Conservation (phyloP, 2,329 filamentous ascomycete species). For the Fusarium concolor region DNA sequence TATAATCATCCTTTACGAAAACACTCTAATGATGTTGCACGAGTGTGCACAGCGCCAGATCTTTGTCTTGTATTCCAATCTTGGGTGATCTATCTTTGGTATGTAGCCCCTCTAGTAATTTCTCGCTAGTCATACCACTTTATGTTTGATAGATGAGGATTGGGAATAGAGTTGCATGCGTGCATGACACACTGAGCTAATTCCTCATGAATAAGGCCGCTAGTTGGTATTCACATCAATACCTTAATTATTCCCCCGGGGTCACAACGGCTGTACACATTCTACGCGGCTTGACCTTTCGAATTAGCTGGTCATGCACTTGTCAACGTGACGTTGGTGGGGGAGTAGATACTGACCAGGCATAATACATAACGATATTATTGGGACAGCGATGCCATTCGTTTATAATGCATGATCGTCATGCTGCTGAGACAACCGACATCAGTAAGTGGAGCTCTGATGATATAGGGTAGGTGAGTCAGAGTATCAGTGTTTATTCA, state of each 20-base stretch:
- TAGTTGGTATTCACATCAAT: neutral
- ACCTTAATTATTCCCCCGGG: too few relatives aligned
- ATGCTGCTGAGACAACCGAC: neutral
- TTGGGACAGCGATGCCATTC: neutral
- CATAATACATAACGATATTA: too few relatives aligned
- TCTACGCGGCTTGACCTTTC: too few relatives aligned
- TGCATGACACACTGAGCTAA: neutral
- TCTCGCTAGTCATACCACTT: constrained; percentile 13
- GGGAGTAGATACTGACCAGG: too few relatives aligned
- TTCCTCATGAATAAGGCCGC: neutral
- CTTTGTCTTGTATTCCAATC: constrained; percentile 3
- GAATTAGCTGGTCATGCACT: too few relatives aligned
- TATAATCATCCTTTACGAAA: neutral
- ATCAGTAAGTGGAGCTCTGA: neutral
- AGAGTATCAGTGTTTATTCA: neutral
- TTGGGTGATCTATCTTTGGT: constrained; percentile 29
- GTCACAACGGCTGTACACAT: too few relatives aligned
- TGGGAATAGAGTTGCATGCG: neutral
- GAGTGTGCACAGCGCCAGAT: constrained; percentile 2
- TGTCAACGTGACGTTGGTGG: too few relatives aligned
- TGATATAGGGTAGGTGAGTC: neutral
- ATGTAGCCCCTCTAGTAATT: constrained; percentile 10
- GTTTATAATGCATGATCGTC: neutral
- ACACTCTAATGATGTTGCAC: constrained; percentile 3
- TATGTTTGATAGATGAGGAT: constrained; percentile 9